Conservation (phyloP, 2,329 filamentous ascomycete genomes). For the Scleromitrula shiraiana region DNA sequence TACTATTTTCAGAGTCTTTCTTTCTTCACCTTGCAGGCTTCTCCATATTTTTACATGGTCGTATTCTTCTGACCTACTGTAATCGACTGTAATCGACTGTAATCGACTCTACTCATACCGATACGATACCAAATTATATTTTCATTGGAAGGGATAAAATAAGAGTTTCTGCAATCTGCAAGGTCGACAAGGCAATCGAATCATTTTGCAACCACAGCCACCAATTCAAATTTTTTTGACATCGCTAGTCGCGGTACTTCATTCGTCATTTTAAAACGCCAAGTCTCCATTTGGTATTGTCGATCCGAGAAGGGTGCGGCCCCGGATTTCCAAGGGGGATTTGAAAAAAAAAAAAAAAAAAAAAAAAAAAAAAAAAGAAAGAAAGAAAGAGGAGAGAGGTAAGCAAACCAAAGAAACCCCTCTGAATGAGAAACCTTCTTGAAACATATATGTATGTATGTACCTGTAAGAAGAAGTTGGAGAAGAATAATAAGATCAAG, state of each 20-base stretch:
- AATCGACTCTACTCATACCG: no score
- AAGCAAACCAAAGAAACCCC: not conserved
- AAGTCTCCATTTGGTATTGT: not conserved
- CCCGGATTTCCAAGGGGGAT: not conserved
- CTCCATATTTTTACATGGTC: no score
- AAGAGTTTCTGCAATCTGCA: not conserved
- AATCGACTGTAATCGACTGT: no score
- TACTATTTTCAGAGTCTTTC: no score
- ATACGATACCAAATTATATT: no score
- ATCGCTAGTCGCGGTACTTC: not conserved
- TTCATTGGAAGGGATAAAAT: not conserved
- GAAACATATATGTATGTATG: no score
- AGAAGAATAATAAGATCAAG: no score
- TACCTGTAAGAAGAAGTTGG: no score
- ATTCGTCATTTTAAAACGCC: not conserved
- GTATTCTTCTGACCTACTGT: no score
- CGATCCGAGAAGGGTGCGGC: not conserved
- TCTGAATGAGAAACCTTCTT: no score
- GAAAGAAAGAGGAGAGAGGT: not conserved
- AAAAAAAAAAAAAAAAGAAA: not conserved
- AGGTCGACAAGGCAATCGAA: not conserved
- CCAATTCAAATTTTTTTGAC: not conserved
- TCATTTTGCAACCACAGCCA: not conserved
- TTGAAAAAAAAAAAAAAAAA: not conserved
- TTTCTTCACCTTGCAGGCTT: no score